A percentile compares a stretch with the other conserved stretches of the same genome.
Evolutionary conservation across 2,329 filamentous ascomycete species (phyloP).

Genomic region (Phialophora tarda): DNA sequence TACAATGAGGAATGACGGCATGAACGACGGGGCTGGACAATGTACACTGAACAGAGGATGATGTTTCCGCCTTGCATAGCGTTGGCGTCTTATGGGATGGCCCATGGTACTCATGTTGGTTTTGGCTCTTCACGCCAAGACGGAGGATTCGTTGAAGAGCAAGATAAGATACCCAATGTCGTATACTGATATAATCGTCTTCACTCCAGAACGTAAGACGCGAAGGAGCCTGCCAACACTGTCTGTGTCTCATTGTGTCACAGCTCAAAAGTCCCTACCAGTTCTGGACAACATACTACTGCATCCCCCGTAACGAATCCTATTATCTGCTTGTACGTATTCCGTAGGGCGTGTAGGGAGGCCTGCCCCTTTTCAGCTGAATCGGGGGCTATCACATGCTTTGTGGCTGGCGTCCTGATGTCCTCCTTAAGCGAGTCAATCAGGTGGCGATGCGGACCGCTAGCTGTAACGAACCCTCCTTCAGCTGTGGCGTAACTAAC

Average conservation of each 20-base stretch:
- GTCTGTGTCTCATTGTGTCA: background rate
- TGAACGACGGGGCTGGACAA: background rate
- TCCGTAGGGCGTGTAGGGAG: background rate
- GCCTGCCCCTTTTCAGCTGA: background rate
- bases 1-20: constrained; percentile 65
- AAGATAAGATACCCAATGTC: constrained; percentile 13
- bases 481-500: constrained; percentile 22
- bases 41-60: background rate
- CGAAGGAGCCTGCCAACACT: background rate
- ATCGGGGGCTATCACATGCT: constrained; percentile 8
- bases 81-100: constrained; percentile 11
- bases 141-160: background rate
- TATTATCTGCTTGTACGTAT: too few species aligned
- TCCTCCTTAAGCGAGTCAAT: background rate
- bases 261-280: constrained; percentile 1
- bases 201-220: background rate
- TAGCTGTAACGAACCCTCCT: constrained; percentile 3
- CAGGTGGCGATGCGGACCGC: background rate
- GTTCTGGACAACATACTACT: constrained; percentile 1
- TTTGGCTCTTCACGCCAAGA: background rate
- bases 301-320: background rate
- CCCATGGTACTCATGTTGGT: background rate
- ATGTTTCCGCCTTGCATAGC: constrained; percentile 13
- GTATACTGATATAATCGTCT: background rate
- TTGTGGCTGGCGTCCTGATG: background rate